Base-by-base conservation (phyloP, 2,329 filamentous ascomycete genomes). In the Botrytis galanthina region DNA sequence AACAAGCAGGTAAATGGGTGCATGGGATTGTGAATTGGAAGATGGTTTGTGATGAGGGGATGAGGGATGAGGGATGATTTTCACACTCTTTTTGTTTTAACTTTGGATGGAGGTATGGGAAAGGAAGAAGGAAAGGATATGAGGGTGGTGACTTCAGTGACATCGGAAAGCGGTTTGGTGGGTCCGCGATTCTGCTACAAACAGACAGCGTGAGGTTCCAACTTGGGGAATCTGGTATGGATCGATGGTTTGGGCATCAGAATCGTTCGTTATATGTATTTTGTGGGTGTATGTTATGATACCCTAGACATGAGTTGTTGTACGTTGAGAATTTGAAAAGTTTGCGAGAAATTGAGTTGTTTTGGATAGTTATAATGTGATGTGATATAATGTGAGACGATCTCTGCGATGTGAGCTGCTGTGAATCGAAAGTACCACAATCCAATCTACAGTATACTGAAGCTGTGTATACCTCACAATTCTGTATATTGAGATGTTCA, bases 201-300 rank as follows among this genome's bases (percentile, higher is more conserved):
- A 64, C 32, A 39, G 42, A 51, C n/a, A 29, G 42, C 5, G 29
- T 29, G 29, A 42, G 60, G 22, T 64, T 71, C 46, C 42, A n/a
- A 48, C 48, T 29, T 29, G 42, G 59, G 68, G 39, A 46, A 63
- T 69, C 66, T 72, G 37, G 44, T 26, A 72, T 67, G 61, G 61
- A 72, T 54, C 46, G 61, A 57, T 57, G 60, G 48, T 22, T 39
- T 67, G 26, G 66, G 51, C 48, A 69, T 42, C 26, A 57, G 48
- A 48, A 42, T 57, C 66, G 44, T 57, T 69, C 66, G 16, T 37
- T 69, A 42, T 32, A 26, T 32, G 61, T n/a, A 66, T 44, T 68
- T 68, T 72, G 60, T 68, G 62, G 62, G 70, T 72, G 48, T 72
- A 51, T 71, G n/a, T 67, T 59, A 72, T 72, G 70, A 72, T 72